These are phyloP conservation scores for Boletus coccyginus DNA, from an alignment of 768 basidiomycete genomes.

Conservation along the genomic window DNA sequence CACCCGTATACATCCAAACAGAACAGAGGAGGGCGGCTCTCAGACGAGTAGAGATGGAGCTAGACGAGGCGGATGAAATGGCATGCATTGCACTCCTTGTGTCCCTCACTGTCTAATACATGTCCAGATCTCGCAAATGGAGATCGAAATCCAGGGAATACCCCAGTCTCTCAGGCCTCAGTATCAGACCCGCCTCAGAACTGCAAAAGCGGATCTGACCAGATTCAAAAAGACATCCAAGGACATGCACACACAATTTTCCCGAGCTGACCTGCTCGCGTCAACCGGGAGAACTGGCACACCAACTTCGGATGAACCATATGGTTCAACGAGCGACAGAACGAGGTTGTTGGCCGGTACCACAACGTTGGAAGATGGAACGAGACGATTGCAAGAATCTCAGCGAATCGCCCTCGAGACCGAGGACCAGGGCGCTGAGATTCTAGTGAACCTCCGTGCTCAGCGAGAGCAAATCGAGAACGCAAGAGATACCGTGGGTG, in stretches of 20 bases:
- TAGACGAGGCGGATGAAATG: constrained; percentile 99
- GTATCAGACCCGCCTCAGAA: constrained; percentile 72
- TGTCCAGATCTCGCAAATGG: constrained; percentile 93
- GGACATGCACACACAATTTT: constrained; percentile 65
- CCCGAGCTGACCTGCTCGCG: constrained; percentile 77
- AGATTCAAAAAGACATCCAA: constrained; percentile 80
- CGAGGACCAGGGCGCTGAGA: constrained; percentile 92
- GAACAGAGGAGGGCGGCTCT: constrained; percentile 81
- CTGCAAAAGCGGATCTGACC: constrained; percentile 71
- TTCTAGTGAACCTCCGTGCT: constrained; percentile 75
- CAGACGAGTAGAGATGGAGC: constrained; percentile 86
- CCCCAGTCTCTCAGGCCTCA: constrained; percentile 78
- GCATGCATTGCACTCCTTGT: constrained; percentile 38
- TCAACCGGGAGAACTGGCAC: constrained; percentile 37
- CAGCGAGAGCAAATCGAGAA: constrained; percentile 97
- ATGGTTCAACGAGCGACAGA: constrained; percentile 67
- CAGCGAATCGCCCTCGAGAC: constrained; percentile 95
- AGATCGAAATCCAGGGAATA: constrained; percentile 95
- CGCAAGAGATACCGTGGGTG: constrained; percentile 78
- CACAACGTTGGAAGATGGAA: constrained; percentile 76
- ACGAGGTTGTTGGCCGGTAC: constrained; percentile 80
- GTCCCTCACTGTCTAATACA: constrained; percentile 1
- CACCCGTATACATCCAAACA: constrained; percentile 28
- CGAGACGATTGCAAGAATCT: constrained; percentile 81
- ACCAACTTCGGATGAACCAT: constrained; percentile 74